phyloP scores from a whole-genome alignment of 371 early-diverging fungal species.

The Capillidium heterosporum region DNA sequence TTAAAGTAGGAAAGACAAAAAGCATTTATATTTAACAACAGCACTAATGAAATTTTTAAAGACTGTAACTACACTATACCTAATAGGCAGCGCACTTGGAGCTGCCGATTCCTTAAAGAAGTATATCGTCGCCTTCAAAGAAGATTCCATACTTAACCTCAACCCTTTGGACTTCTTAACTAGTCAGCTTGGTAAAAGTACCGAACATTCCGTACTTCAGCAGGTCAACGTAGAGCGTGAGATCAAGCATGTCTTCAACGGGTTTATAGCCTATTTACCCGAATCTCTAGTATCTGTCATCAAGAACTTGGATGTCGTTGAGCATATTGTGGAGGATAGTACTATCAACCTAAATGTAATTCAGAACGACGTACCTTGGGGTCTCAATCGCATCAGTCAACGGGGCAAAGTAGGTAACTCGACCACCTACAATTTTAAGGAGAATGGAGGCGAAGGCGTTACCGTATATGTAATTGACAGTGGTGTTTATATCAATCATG shows the following conservation, averaged over 20 bases:
- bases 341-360: not conserved
- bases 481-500: conserved; percentile 44
- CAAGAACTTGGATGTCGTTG: not conserved
- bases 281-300: not conserved
- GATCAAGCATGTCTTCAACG: not conserved
- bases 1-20: too few species aligned
- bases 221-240: too few species aligned
- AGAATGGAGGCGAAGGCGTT: conserved; percentile 32
- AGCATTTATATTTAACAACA: too few species aligned
- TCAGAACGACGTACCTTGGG: conserved; percentile 2
- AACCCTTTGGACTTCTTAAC: too few species aligned
- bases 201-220: too few species aligned
- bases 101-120: too few species aligned
- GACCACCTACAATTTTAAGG: conserved; percentile 8
- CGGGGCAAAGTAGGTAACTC: not conserved
- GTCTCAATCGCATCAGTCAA: not conserved
- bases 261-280: not conserved
- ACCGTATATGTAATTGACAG: conserved; percentile 69
- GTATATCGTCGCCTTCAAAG: too few species aligned
- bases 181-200: too few species aligned
- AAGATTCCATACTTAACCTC: too few species aligned
- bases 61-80: too few species aligned
- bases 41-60: too few species aligned
- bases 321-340: not conserved
- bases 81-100: too few species aligned